phyloP scores from a whole-genome alignment of 169 alveolate genomes.

The Eimeria acervulina region DNA sequence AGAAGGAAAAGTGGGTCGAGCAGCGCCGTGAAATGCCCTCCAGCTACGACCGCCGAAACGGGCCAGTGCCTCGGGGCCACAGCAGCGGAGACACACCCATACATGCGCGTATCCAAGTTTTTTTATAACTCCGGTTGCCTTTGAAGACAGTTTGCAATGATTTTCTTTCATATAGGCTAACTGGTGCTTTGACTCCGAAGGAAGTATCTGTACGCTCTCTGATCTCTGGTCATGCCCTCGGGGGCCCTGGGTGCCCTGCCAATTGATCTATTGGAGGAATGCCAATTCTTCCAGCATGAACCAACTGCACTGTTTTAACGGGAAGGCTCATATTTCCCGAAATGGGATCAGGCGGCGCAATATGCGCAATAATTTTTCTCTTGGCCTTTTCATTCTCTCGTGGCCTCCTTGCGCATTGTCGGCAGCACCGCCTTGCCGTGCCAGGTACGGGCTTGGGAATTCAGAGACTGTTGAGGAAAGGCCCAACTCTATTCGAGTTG shows the following conservation, averaged over 20 bases:
- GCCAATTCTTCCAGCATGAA: slow-evolving; percentile 29
- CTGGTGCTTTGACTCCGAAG: not conserved
- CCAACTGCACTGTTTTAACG: not conserved
- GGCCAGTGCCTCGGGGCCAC: slow-evolving; percentile 57
- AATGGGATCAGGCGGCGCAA: slow-evolving; percentile 40
- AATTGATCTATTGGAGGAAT: not conserved
- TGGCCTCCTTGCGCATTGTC: slow-evolving; percentile 13
- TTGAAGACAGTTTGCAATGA: not conserved
- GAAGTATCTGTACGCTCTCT: not conserved
- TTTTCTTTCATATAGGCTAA: not conserved
- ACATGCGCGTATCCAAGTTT: not conserved
- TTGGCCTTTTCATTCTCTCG: slow-evolving; percentile 9
- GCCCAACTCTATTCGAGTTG: not conserved
- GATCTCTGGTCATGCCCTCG: slow-evolving; percentile 14
- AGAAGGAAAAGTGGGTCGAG: not conserved
- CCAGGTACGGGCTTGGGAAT: not conserved
- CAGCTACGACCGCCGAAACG: not conserved
- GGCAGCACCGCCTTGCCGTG: not conserved
- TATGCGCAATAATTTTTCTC: not conserved
- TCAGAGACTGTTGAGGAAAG: slow-evolving; percentile 7
- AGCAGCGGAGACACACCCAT: slow-evolving; percentile 8
- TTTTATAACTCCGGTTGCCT: not conserved
- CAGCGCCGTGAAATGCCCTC: not conserved
- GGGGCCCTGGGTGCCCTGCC: slow-evolving; percentile 40
- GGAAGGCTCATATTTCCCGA: not conserved